Evolutionary conservation across 2,329 filamentous ascomycete genomes (phyloP).

Genomic region (Decorospora gaudefroyi): DNA sequence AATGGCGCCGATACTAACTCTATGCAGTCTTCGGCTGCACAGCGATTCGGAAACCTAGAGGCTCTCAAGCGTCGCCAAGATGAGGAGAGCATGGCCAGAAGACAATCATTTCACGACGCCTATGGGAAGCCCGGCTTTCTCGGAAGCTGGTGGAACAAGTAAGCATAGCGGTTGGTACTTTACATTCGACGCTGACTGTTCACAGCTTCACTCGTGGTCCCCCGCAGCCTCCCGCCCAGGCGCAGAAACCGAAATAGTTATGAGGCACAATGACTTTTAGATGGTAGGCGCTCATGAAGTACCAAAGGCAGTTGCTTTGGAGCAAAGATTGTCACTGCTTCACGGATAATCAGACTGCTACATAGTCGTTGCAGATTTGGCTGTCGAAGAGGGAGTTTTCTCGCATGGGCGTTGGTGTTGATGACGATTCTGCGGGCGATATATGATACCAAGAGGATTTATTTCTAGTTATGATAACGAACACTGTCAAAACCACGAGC

Average conservation of each 20-base stretch:
- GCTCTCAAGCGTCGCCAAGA: conserved; percentile 43
- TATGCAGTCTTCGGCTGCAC: conserved; percentile 35
- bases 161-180: background rate
- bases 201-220: conserved; percentile 43
- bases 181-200: conserved; percentile 10
- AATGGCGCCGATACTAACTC: conserved; percentile 8
- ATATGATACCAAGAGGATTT: conserved; percentile 5
- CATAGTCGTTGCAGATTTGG: no score
- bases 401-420: no score
- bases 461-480: background rate
- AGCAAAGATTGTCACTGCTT: background rate
- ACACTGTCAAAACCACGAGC: background rate
- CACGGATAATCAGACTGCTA: background rate
- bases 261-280: conserved; percentile 36
- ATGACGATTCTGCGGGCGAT: no score
- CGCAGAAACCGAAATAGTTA: conserved; percentile 23
- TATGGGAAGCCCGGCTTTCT: conserved; percentile 42
- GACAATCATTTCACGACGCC: conserved; percentile 41
- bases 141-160: conserved; percentile 46
- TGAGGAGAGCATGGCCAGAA: conserved; percentile 31
- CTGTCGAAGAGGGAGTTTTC: no score
- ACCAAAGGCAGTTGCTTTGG: background rate
- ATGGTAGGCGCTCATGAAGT: conserved; percentile 18
- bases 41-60: conserved; percentile 40
- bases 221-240: background rate